A percentile compares a stretch with the other conserved stretches of the same genome.
Evolutionary conservation across 345 rosid species (phyloP).

Genomic region (Pugionium dolabratum): DNA sequence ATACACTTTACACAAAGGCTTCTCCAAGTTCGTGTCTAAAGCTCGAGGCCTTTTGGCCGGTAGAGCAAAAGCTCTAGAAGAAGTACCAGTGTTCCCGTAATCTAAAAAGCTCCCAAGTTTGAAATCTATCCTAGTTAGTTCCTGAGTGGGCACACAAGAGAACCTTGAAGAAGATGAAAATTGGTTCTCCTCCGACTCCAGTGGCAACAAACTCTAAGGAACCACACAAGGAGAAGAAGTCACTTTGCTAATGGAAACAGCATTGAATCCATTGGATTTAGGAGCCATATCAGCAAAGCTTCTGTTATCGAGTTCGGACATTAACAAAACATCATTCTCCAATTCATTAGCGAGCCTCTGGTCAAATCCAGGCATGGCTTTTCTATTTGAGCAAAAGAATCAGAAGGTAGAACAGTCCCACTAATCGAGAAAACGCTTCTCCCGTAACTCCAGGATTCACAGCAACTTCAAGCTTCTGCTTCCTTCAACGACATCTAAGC

Average conservation of each 20-base stretch:
- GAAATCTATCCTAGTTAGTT: constrained; percentile 53
- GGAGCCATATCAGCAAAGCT: constrained; percentile 29
- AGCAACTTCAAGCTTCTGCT: constrained; percentile 3
- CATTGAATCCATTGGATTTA: constrained; percentile 40
- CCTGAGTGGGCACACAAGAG: background rate
- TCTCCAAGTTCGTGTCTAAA: constrained; percentile 34
- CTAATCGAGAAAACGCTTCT: constrained; percentile 42
- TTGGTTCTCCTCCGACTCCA: constrained; percentile 38
- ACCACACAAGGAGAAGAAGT: constrained; percentile 36
- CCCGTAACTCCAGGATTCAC: constrained; percentile 62
- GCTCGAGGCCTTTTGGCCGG: constrained; percentile 45
- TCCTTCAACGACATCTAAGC: too few species aligned
- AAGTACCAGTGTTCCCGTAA: constrained; percentile 28
- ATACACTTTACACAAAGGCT: constrained; percentile 64
- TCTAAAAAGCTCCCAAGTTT: constrained; percentile 64
- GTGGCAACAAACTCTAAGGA: constrained; percentile 42
- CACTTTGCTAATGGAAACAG: constrained; percentile 39
- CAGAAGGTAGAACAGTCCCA: constrained; percentile 47
- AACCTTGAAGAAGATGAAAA: constrained; percentile 47
- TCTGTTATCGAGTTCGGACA: background rate
- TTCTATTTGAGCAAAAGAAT: constrained; percentile 44
- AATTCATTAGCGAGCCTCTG: constrained; percentile 37
- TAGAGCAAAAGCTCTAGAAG: constrained; percentile 20
- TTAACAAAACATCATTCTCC: constrained; percentile 38
- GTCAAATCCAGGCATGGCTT: constrained; percentile 43